phyloP scores from a whole-genome alignment of 805 yeast genomes.

The Vanderwaltozyma yarrowii region DNA sequence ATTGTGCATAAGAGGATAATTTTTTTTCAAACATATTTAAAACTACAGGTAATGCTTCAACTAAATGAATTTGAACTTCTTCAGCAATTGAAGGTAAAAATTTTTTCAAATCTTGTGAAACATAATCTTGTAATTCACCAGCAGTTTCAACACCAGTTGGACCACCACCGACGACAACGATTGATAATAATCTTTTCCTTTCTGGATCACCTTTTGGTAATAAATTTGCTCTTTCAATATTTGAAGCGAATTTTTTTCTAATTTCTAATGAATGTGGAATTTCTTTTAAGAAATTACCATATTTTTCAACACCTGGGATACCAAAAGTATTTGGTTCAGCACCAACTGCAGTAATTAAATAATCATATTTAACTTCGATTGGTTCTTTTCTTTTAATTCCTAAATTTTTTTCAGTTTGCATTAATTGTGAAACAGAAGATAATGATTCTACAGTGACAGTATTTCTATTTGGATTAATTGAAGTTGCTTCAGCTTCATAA shows the following conservation, averaged over 20 bases:
- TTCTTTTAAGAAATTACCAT: slow-evolving; percentile 83
- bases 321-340: slow-evolving; percentile 92
- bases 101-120: slow-evolving; percentile 78
- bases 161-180: slow-evolving; percentile 95
- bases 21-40: slow-evolving; percentile 43
- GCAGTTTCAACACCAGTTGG: slow-evolving; percentile 98
- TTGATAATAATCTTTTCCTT: slow-evolving; percentile 73
- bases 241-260: slow-evolving; percentile 71
- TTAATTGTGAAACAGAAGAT: slow-evolving; percentile 25
- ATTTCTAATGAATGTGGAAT: slow-evolving; percentile 76
- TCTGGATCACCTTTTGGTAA: slow-evolving; percentile 71
- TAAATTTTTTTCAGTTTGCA: slow-evolving; percentile 26
- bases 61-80: slow-evolving; percentile 75
- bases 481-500: slow-evolving; percentile 85
- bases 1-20: slow-evolving; percentile 35
- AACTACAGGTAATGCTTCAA: slow-evolving; percentile 87
- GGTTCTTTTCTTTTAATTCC: slow-evolving; percentile 32
- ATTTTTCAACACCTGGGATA: slow-evolving; percentile 79
- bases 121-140: slow-evolving; percentile 91
- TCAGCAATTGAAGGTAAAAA: slow-evolving; percentile 81
- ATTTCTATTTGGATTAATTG: slow-evolving; percentile 67
- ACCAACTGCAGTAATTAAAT: slow-evolving; percentile 84
- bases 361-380: slow-evolving; percentile 56
- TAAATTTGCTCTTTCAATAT: slow-evolving; percentile 80
- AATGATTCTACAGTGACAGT: slow-evolving; percentile 49